Conservation (phyloP, 257 asterid species). For the Solanum piurae region DNA sequence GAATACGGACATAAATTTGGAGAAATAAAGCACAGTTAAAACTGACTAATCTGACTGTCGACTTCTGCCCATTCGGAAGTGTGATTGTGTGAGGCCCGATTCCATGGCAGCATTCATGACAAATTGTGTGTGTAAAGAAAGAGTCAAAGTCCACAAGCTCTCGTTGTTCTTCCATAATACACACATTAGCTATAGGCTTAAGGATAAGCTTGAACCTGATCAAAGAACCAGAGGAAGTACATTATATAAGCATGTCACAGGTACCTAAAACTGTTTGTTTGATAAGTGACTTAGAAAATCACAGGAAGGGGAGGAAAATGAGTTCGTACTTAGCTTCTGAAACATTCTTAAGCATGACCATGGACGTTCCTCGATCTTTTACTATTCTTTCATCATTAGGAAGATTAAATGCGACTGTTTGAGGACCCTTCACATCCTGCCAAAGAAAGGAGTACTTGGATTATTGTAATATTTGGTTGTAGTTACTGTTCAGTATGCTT, state of each 20-base stretch:
- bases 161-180: slow-evolving; percentile 59
- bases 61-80: slow-evolving; percentile 65
- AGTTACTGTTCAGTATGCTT: not conserved
- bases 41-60: slow-evolving; percentile 90
- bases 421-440: slow-evolving; percentile 98
- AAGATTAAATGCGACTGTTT: slow-evolving; percentile 95
- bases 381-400: slow-evolving; percentile 94
- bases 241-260: not conserved
- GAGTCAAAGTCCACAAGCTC: slow-evolving; percentile 72
- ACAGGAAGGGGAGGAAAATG: not conserved
- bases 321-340: slow-evolving; percentile 79
- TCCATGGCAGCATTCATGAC: slow-evolving; percentile 98
- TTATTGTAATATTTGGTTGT: not conserved
- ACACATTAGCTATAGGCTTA: slow-evolving; percentile 71
- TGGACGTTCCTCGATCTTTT: slow-evolving; percentile 86
- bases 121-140: slow-evolving; percentile 87
- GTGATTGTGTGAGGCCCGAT: slow-evolving; percentile 93
- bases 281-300: not conserved
- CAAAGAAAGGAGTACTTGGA: slow-evolving; percentile 3
- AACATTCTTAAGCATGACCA: slow-evolving; percentile 98
- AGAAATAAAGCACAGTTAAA: not conserved
- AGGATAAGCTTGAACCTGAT: slow-evolving; percentile 87
- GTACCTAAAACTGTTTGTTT: not conserved
- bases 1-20: not conserved
- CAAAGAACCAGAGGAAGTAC: slow-evolving; percentile 11